Evolutionary conservation across 108 stramenopile species (phyloP), one percentile per base, ranked within the genome.

Genomic region (Nannochloropsis granulata): DNA sequence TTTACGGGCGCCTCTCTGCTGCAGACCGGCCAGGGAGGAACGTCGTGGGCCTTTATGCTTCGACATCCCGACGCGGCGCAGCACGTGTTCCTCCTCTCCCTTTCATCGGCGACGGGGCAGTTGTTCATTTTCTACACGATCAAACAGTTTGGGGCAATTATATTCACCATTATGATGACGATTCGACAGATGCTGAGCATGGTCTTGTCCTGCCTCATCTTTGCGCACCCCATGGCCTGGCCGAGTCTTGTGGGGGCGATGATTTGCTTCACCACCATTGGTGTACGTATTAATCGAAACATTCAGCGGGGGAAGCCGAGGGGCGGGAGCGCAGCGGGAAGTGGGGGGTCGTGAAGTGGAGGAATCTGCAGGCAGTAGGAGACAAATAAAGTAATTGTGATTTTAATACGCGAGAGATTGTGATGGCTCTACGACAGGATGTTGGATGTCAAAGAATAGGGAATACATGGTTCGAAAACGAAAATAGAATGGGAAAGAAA

Each of bases 241-340:
- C 90, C 91, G 43, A 94, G 95, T 23, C 93, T 94, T 85, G 86
- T 96, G 71, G 97, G 97, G 16, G 85, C 95, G n/a, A 83, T 92
- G 81, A 79, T 95, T 80, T 95, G 96, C 25, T 91, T 95, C 85
- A 91, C 84, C 12, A 95, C 94, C 16, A 95, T 96, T 13, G 91
- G 93, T 44, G 96, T 96, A 87, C 93, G 97, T 13, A 94, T 96
- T 90, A 92, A 93, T 81, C 91, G 93, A 81, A 96, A 96, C 90
- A 91, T 95, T 16, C 34, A 34, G 34, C 56, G 56, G 56, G 56
- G 56, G 56, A 71, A 71, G 56, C 56, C 16, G 56, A 5, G 56
- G 56, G 11, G 7, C 5, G n/a, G 21, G 2, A 71, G 56, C 10
- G 56, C 21, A 71, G n/a, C 56, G 56, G 56, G 56, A 71, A 71